Evolutionary conservation across 768 basidiomycete genomes (phyloP).

Genomic region (Xerocomus spinulosus): DNA sequence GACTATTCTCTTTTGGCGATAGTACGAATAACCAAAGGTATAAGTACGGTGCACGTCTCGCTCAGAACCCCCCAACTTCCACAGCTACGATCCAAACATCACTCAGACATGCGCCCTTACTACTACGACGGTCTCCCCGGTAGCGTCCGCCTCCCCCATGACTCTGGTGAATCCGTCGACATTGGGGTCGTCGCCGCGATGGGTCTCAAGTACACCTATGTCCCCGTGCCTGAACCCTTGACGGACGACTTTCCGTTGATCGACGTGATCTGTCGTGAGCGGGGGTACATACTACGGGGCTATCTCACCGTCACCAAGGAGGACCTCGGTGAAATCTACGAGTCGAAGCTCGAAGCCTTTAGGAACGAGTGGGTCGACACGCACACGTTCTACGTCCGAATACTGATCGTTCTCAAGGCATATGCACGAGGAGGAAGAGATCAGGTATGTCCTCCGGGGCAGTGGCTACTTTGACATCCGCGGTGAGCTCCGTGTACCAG

Average conservation of each 20-base stretch:
- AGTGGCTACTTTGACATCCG: constrained; percentile 88
- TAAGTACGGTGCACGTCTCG: neutral
- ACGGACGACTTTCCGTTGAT: constrained; percentile 43
- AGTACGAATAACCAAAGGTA: neutral
- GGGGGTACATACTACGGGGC: constrained; percentile 79
- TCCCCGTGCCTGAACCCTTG: constrained; percentile 48
- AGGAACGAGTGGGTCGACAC: constrained; percentile 62
- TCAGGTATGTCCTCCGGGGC: constrained; percentile 77
- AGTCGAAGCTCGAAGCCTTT: constrained; percentile 74
- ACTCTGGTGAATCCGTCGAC: constrained; percentile 56
- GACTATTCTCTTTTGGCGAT: no score
- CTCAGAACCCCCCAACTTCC: neutral
- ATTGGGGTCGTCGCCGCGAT: constrained; percentile 45
- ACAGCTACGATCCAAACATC: neutral
- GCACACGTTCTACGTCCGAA: neutral
- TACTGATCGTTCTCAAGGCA: constrained; percentile 45
- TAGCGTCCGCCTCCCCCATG: constrained; percentile 77
- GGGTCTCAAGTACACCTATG: constrained; percentile 62
- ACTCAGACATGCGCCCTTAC: constrained; percentile 58
- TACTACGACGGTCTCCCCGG: constrained; percentile 66
- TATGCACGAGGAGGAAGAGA: constrained; percentile 93
- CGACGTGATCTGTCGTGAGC: constrained; percentile 57
- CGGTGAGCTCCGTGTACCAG: constrained; percentile 40
- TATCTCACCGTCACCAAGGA: constrained; percentile 69
- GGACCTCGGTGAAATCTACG: constrained; percentile 76